Conservation (phyloP, 805 yeast species). For the Candida hungchunana region DNA sequence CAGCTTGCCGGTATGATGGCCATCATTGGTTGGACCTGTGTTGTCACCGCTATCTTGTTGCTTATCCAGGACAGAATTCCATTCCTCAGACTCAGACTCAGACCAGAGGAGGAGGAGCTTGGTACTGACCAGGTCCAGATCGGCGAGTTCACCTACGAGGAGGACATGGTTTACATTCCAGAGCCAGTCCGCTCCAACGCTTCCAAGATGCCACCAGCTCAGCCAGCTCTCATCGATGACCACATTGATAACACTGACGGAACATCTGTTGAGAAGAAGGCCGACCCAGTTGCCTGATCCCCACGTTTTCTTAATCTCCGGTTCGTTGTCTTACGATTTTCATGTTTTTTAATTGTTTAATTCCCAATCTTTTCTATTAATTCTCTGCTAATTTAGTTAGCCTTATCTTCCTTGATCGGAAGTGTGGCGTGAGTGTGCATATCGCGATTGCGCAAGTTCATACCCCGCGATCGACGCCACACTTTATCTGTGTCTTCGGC, state of each 20-base stretch:
- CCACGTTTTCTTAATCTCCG: background rate
- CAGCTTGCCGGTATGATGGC: constrained; percentile 79
- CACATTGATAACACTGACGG: constrained; percentile 28
- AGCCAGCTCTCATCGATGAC: constrained; percentile 32
- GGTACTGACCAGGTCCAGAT: constrained; percentile 90
- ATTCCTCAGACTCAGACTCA: constrained; percentile 73
- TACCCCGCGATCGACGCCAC: too few relatives aligned
- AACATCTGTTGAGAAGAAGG: constrained; percentile 13
- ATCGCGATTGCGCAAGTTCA: too few relatives aligned
- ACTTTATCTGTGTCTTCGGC: too few relatives aligned
- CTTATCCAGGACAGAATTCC: constrained; percentile 71
- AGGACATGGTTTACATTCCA: constrained; percentile 62
- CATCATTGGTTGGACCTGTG: constrained; percentile 71
- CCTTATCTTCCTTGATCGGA: too few relatives aligned
- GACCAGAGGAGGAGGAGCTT: constrained; percentile 79
- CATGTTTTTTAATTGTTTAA: background rate
- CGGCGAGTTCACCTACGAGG: constrained; percentile 79
- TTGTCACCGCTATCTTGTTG: constrained; percentile 65
- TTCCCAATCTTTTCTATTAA: background rate
- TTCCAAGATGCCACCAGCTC: constrained; percentile 27
- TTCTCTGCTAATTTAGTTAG: too few relatives aligned
- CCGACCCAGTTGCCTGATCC: background rate
- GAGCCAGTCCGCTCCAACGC: constrained; percentile 70
- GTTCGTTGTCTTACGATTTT: background rate
- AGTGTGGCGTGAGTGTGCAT: too few relatives aligned